A percentile compares a stretch with the other conserved stretches of the same genome.
Evolutionary conservation across 768 basidiomycete species (phyloP).

Genomic region (Rhizopogon rudus): DNA sequence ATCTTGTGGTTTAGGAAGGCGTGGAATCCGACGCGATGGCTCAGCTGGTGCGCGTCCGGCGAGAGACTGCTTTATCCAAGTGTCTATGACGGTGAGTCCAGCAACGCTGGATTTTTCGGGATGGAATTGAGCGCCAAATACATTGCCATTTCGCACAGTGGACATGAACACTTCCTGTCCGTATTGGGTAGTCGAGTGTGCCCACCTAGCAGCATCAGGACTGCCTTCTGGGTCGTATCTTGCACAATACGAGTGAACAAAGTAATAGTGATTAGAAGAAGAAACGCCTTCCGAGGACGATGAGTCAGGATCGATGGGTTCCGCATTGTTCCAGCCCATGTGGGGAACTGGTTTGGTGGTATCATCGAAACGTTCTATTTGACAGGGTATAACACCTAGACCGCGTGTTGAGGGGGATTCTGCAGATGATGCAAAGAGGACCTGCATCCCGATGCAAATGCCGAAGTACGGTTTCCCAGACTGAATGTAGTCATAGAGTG

Average conservation of each 20-base stretch:
- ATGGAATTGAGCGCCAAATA: constrained; percentile 95
- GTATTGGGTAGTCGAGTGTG: constrained; percentile 86
- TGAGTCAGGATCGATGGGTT: constrained; percentile 44
- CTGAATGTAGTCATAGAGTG: constrained; percentile 73
- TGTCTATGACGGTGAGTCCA: constrained; percentile 72
- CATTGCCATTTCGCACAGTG: constrained; percentile 72
- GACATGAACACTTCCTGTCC: constrained; percentile 92
- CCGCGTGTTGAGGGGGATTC: constrained; percentile 70
- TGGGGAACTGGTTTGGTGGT: constrained; percentile 87
- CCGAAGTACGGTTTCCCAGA: constrained; percentile 94
- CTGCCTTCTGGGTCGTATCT: constrained; percentile 57
- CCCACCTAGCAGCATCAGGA: constrained; percentile 65
- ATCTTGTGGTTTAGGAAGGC: constrained; percentile 43
- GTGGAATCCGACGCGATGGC: constrained; percentile 30
- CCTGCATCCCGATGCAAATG: constrained; percentile 98
- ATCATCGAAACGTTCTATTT: constrained; percentile 70
- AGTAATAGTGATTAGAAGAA: constrained; percentile 78
- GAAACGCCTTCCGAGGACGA: constrained; percentile 43
- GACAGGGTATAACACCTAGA: constrained; percentile 79
- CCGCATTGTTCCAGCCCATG: constrained; percentile 93
- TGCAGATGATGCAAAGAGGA: constrained; percentile 82
- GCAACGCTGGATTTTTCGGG: constrained; percentile 95
- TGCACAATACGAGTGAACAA: constrained; percentile 93
- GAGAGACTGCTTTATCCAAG: constrained; percentile 68
- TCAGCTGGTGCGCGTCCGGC: constrained; percentile 32